Base-by-base conservation (phyloP, 371 early-diverging fungal genomes). In the Gilbertella persicaria region DNA sequence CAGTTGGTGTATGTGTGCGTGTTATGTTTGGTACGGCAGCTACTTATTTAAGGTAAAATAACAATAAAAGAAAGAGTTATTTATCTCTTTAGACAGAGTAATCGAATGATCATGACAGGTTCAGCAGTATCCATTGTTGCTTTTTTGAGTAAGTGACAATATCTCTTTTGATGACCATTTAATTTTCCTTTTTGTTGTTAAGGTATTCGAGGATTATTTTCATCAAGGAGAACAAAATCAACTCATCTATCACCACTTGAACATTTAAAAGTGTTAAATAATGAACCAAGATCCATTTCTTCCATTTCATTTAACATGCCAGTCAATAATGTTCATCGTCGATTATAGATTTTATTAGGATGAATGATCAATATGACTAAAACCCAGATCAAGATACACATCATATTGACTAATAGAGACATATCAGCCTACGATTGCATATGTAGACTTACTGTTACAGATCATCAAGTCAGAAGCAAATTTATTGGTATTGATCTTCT, bases 381-480 rank as follows among this genome's bases (percentile, higher is more conserved):
- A 12, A 58, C 36, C 76, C 76, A 76, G 10, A 66, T 45, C 23
- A 66, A 45, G 21, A 72, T 56, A 10, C 64, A 55, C 5, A 62
- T 29, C 13, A 70, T 60, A 43, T 76, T 76, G 38, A 68, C 76
- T 76, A 59, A 13, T 39, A 24, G n/a, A 39, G 19, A 44, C 28
- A 26, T 20, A 3, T 14, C 10, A 20, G 20, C 19, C 20, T 19
- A 16, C 16, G 23, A 28, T 33, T 41, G 16, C 6, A 28, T 25
- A 21, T 14, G 10, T 9, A 26, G 5, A 53, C 64, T 65, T 71
- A 69, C 73, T 62, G 47, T 72, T 72, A 39, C 78, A 74, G 58
- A 78, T 78, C 9, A 78, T 51, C 8, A 74, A 58, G 43, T 78
- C 78, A 0, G 75, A 57, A 5, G 63, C 45, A 50, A 78, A 78